Evolutionary conservation across 495 filamentous ascomycete genomes (phyloP), one percentile per base, ranked within the genome.

Genomic region (Podospora pseudocomata): DNA sequence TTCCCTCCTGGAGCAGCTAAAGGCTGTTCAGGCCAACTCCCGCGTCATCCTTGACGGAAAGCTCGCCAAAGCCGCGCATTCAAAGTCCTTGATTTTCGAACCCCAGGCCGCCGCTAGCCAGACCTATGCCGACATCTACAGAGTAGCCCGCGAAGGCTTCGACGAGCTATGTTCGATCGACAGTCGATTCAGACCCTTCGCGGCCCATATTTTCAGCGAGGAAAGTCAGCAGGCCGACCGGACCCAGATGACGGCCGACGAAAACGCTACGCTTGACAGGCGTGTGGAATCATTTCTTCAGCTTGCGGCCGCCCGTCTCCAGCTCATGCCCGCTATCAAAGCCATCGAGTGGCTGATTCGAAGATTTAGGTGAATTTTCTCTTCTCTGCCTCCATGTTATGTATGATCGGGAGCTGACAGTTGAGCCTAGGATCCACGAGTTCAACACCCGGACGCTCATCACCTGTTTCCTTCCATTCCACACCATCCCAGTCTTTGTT

Each of bases 321-420:
- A 92, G 30, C 81, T 99, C 56, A 92, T 87, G 76, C 93, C 94
- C 18, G 92, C 91, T 1, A 85, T 95, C 16, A 97, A 94, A 72
- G 91, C 93, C 4, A 82, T 97, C 39, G 96, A 99, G 80, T 99
- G 95, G 95, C 84, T 97, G 26, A 84, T 99, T 34, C 83, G 95
- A 73, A 85, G 93, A 67, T 99, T 98, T 70, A 86, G 92, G 94
- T 97, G 81, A 30, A 85, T 71, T 20, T 55, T 66, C 19, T 19
- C 44, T 55, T 66, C 19, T 19, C 44, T 13, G 26, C 16, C 19
- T 20, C 23, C 58, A n/a, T 63, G 9, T 9, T 49, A 57, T 64
- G n/a, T 39, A 57, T 64, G n/a, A 6, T 27, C 56, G 5, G 57
- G 58, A 56, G 66, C 82, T 86, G 73, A 86, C 69, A 30, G 9